Conservation (phyloP, 1,139 yeast genomes). For the Scheffersomyces insectosa region DNA sequence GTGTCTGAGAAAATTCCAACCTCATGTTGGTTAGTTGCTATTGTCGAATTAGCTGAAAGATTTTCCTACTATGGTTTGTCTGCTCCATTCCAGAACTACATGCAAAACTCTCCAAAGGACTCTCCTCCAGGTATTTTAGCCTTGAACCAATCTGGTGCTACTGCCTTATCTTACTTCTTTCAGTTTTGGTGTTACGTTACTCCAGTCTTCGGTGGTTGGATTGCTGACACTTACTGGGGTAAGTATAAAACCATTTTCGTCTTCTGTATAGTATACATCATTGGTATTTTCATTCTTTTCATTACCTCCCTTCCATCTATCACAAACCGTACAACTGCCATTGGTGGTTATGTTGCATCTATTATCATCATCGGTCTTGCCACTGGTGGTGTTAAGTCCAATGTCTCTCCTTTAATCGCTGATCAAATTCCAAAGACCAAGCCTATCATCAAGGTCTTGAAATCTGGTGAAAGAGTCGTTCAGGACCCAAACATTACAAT, state of each 20-base stretch:
- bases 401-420: slow-evolving; percentile 76
- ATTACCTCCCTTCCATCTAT: slow-evolving; percentile 71
- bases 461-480: slow-evolving; percentile 24
- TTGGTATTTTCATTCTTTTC: slow-evolving; percentile 66
- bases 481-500: slow-evolving; percentile 29
- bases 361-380: slow-evolving; percentile 74
- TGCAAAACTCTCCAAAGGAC: slow-evolving; percentile 53
- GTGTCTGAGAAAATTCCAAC: slow-evolving; percentile 42
- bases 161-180: slow-evolving; percentile 74
- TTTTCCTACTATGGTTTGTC: slow-evolving; percentile 82
- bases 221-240: slow-evolving; percentile 76
- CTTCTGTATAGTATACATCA: slow-evolving; percentile 58
- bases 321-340: slow-evolving; percentile 45
- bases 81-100: slow-evolving; percentile 77
- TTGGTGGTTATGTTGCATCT: slow-evolving; percentile 58
- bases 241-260: slow-evolving; percentile 67
- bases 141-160: slow-evolving; percentile 64
- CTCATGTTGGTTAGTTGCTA: slow-evolving; percentile 69
- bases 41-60: slow-evolving; percentile 81
- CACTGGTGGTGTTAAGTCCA: slow-evolving; percentile 81
- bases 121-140: slow-evolving; percentile 62
- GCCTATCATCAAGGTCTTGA: slow-evolving; percentile 25
- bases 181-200: slow-evolving; percentile 84
- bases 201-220: slow-evolving; percentile 75
- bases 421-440: slow-evolving; percentile 55